Conservation (phyloP, 225 moss, liverwort and hornwort species). For the Asterella californica region DNA sequence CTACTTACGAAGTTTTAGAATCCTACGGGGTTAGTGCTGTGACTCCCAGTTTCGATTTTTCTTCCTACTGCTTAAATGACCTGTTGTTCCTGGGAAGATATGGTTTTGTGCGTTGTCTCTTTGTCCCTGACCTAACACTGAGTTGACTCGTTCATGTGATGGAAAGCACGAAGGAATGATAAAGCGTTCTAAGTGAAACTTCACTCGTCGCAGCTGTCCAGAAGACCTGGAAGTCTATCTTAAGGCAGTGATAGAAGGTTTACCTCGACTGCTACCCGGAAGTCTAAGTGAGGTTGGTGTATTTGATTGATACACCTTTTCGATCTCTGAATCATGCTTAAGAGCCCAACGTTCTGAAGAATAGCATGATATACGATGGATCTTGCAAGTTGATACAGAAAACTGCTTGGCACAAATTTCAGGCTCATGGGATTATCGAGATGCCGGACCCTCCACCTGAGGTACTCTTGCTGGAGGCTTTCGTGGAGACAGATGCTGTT, state of each 20-base stretch:
- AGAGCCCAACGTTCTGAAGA: too few species aligned
- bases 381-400: neutral
- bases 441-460: constrained; percentile 71
- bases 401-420: neutral
- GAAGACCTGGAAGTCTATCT: constrained; percentile 67
- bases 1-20: too few species aligned
- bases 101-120: neutral
- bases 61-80: too few species aligned
- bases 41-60: too few species aligned
- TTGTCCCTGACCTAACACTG: neutral
- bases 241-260: constrained; percentile 50
- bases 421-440: constrained; percentile 89
- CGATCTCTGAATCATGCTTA: neutral
- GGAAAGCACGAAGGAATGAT: neutral
- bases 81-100: too few species aligned
- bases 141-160: neutral
- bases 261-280: constrained; percentile 63
- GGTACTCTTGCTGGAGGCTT: constrained; percentile 66
- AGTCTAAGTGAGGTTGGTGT: constrained; percentile 64
- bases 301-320: neutral
- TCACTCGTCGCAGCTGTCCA: constrained; percentile 52
- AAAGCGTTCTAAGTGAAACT: neutral
- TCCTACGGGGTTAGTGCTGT: too few species aligned
- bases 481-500: constrained; percentile 86
- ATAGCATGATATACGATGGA: neutral